Evolutionary conservation across 2,329 filamentous ascomycete genomes (phyloP).

Genomic region (Verticillium tricorpus): DNA sequence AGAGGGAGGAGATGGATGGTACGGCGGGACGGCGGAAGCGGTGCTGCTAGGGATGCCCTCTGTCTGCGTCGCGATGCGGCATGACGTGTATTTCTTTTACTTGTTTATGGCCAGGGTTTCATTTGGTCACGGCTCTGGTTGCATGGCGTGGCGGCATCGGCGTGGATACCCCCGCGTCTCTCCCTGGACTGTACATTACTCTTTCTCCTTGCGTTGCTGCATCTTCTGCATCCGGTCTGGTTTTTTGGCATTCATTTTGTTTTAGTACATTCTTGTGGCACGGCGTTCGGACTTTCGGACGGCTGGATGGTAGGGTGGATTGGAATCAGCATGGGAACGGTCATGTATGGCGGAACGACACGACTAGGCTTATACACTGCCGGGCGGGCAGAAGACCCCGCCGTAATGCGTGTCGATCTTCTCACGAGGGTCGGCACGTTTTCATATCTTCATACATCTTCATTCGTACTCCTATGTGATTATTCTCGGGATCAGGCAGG

Average conservation of each 20-base stretch:
- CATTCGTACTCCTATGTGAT: not conserved
- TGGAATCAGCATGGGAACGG: not conserved
- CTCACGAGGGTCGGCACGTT: not conserved
- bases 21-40: slow-evolving; percentile 7
- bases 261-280: not conserved
- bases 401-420: not conserved
- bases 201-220: not conserved
- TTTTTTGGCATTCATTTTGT: not conserved
- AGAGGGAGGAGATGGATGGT: slow-evolving; percentile 6
- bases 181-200: not conserved
- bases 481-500: not conserved
- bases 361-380: not conserved
- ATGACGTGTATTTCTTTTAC: not conserved
- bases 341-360: too few relatives aligned
- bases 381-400: not conserved
- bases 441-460: not conserved
- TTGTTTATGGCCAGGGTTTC: not conserved
- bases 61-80: not conserved
- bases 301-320: not conserved
- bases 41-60: slow-evolving; percentile 18
- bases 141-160: slow-evolving; percentile 1
- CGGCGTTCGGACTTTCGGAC: not conserved
- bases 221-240: not conserved
- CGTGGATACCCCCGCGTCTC: not conserved
- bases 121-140: not conserved